Evolutionary conservation across 768 basidiomycete genomes (phyloP).

Genomic region (Rhizopogon vinicolor): DNA sequence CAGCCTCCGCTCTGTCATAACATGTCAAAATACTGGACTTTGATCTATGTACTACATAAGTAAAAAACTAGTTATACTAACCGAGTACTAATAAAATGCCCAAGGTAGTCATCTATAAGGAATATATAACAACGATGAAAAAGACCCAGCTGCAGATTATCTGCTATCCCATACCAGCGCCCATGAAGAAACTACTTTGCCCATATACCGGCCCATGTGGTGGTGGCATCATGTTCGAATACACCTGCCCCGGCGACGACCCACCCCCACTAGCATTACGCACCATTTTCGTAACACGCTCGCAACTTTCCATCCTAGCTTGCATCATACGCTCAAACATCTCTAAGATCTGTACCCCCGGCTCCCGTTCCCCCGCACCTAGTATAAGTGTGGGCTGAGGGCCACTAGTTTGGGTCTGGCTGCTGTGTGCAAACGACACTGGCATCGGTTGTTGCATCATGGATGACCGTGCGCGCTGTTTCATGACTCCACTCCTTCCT

Average conservation of each 20-base stretch:
- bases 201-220: neutral
- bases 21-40: too few relatives aligned
- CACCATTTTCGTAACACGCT: slow-evolving; percentile 57
- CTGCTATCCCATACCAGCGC: neutral
- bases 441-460: slow-evolving; percentile 24
- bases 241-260: neutral
- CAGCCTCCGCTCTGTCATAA: too few relatives aligned
- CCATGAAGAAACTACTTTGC: slow-evolving; percentile 1
- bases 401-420: neutral
- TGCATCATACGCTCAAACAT: slow-evolving; percentile 73
- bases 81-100: too few relatives aligned
- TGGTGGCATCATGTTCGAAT: neutral
- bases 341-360: slow-evolving; percentile 51
- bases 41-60: too few relatives aligned
- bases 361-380: slow-evolving; percentile 30
- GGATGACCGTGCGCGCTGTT: slow-evolving; percentile 28
- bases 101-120: too few relatives aligned
- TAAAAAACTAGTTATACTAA: too few relatives aligned
- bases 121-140: too few relatives aligned
- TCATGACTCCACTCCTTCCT: slow-evolving; percentile 20
- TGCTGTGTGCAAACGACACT: slow-evolving; percentile 14
- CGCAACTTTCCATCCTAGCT: slow-evolving; percentile 71
- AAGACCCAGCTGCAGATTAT: too few relatives aligned
- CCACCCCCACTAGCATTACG: slow-evolving; percentile 33
- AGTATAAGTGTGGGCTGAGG: slow-evolving; percentile 12